A percentile compares a stretch with the other conserved stretches of the same genome.
Conservation (phyloP, 2,329 filamentous ascomycete genomes). For the Zymoseptoria crescenta region DNA sequence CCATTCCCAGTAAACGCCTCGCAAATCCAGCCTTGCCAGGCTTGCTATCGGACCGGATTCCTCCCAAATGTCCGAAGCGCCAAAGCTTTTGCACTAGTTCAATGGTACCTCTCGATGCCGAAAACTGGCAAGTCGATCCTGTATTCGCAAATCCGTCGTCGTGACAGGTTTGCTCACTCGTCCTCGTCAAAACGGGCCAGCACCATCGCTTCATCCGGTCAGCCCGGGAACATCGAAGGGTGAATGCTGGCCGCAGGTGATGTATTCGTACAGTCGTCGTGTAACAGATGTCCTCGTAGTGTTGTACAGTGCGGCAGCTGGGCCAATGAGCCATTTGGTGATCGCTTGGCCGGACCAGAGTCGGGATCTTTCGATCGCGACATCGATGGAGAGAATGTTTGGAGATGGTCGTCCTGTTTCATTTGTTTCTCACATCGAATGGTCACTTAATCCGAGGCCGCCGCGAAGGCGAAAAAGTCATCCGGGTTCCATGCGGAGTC, state of each 20-base stretch:
- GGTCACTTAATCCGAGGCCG: slow-evolving; percentile 7
- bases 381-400: background rate
- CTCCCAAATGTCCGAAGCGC: too few relatives aligned
- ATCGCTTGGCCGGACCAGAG: background rate
- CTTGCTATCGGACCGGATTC: too few relatives aligned
- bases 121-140: too few relatives aligned
- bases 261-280: background rate
- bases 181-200: background rate
- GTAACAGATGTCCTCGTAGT: background rate
- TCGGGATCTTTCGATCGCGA: background rate
- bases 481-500: slow-evolving; percentile 15
- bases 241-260: slow-evolving; percentile 16
- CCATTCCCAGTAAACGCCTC: too few relatives aligned
- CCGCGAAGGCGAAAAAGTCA: slow-evolving; percentile 17
- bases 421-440: background rate
- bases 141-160: too few relatives aligned
- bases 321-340: background rate
- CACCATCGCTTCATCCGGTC: background rate
- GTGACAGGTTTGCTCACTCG: background rate
- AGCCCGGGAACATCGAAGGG: background rate
- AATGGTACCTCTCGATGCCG: too few relatives aligned
- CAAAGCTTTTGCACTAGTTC: too few relatives aligned
- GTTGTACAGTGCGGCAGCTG: background rate
- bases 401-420: background rate
- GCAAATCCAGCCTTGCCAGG: too few relatives aligned